Percentiles rank a stretch among this genome's conserved stretches.
Evolutionary conservation across 2,329 filamentous ascomycete species (phyloP).

Genomic region (Rutstroemia sydowiana): DNA sequence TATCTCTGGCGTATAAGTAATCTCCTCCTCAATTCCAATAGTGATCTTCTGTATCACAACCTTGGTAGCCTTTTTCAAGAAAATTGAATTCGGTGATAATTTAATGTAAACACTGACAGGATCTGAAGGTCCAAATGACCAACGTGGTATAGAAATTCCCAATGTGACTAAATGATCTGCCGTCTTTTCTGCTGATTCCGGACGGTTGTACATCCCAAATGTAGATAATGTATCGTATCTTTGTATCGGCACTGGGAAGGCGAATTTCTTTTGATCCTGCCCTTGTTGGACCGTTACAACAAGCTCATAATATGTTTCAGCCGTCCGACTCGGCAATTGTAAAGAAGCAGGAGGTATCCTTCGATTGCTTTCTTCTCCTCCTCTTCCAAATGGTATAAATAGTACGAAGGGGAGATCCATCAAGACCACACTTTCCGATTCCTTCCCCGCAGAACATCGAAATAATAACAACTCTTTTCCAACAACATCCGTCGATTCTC

Average conservation of each 20-base stretch:
- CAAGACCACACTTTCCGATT: slow-evolving; percentile 80
- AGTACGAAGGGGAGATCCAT: slow-evolving; percentile 98
- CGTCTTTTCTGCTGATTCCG: slow-evolving; percentile 77
- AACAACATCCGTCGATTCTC: slow-evolving; percentile 86
- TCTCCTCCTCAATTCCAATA: slow-evolving; percentile 90
- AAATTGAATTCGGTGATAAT: slow-evolving; percentile 84
- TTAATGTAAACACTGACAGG: slow-evolving; percentile 96
- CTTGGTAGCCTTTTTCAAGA: slow-evolving; percentile 80
- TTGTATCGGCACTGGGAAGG: slow-evolving; percentile 82
- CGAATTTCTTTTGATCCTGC: slow-evolving; percentile 80
- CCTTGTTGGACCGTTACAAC: slow-evolving; percentile 94
- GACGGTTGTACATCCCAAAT: slow-evolving; percentile 98
- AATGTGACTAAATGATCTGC: slow-evolving; percentile 87
- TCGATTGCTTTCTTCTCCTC: slow-evolving; percentile 81
- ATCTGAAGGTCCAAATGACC: slow-evolving; percentile 94
- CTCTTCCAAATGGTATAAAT: slow-evolving; percentile 91
- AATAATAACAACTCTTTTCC: slow-evolving; percentile 94
- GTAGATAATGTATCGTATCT: slow-evolving; percentile 96
- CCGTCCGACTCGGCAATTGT: slow-evolving; percentile 84
- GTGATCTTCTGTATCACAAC: slow-evolving; percentile 94
- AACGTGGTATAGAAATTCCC: slow-evolving; percentile 84
- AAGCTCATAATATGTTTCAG: slow-evolving; percentile 94
- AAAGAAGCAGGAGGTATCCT: slow-evolving; percentile 88
- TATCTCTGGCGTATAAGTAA: slow-evolving; percentile 96
- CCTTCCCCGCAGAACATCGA: slow-evolving; percentile 73